These are phyloP conservation scores for Anisodus tanguticus DNA, from an alignment of 257 asterid genomes.

Conservation along the genomic window DNA sequence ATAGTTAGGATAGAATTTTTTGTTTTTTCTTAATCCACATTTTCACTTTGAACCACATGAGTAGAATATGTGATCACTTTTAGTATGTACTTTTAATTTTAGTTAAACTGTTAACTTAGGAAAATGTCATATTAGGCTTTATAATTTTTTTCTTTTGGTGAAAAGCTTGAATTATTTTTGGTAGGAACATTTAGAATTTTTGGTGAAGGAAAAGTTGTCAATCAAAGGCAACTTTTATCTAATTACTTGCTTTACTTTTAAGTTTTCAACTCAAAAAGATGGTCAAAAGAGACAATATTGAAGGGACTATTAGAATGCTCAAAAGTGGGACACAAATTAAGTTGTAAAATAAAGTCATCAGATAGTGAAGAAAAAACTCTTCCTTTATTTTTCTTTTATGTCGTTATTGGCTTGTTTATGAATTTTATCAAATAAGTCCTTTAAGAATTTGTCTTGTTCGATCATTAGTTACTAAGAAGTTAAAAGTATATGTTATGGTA, in stretches of 20 bases:
- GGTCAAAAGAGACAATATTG: neutral
- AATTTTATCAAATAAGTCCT: too few relatives aligned
- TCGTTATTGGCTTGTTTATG: too few relatives aligned
- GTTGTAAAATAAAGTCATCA: constrained; percentile 11
- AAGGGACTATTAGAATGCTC: neutral
- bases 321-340: neutral
- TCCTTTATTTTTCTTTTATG: neutral
- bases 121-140: constrained; percentile 20
- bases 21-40: neutral
- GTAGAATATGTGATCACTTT: neutral
- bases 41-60: neutral
- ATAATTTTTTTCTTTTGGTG: neutral
- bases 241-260: neutral
- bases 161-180: neutral
- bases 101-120: neutral
- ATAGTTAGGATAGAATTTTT: neutral
- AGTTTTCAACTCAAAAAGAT: neutral
- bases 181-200: neutral
- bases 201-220: neutral
- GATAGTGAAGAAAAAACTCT: neutral
- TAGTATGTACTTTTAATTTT: neutral
- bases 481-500: too few relatives aligned
- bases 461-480: too few relatives aligned
- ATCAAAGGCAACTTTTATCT: neutral
- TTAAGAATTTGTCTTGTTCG: too few relatives aligned